Evolutionary conservation across 2,329 filamentous ascomycete genomes (phyloP), one percentile per base, ranked within the genome.

Genomic region (Metarhizium rileyi): DNA sequence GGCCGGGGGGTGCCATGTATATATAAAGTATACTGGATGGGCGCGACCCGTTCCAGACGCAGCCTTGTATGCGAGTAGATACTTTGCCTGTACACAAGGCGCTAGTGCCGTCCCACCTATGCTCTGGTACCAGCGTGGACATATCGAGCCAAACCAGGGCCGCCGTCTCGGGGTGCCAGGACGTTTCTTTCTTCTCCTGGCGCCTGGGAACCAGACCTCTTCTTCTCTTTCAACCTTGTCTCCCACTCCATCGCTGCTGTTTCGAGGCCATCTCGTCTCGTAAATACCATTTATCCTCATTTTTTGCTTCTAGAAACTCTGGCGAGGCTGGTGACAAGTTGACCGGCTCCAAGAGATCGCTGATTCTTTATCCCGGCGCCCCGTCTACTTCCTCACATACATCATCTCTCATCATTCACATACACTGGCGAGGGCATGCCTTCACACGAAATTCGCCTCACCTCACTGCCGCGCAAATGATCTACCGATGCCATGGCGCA

Each of bases 111-210:
- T 63, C 64, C 65, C 63, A 59, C 66, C 65, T 59, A 61, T 66
- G 63, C 62, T 56, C 56, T 56, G 52, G 59, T 63, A 65, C 59
- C 54, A 63, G 56, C 55, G 57, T 59, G 58, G 57, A 60, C 58
- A 56, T 60, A 62, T 63, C 55, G 57, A 62, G 60, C 56, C 60
- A 62, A 56, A 58, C 61, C 62, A 65, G 63, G 61, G 61, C 61
- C 63, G 61, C 61, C 63, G 61, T 59, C 64, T 63, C 58, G 61
- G 62, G 63, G 63, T 52, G 55, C 63, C 59, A 64, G 63, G 60
- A 64, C 64, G 63, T 65, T 67, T 66, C 62, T 66, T 61, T 62
- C 47, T 66, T 65, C 62, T 64, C 60, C 61, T 63, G 59, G 59
- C 58, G 58, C 57, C 58, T 63, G 60, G 60, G 59, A 64, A 59